Conservation (phyloP, 768 basidiomycete genomes). For the Chalciporus piperatus region DNA sequence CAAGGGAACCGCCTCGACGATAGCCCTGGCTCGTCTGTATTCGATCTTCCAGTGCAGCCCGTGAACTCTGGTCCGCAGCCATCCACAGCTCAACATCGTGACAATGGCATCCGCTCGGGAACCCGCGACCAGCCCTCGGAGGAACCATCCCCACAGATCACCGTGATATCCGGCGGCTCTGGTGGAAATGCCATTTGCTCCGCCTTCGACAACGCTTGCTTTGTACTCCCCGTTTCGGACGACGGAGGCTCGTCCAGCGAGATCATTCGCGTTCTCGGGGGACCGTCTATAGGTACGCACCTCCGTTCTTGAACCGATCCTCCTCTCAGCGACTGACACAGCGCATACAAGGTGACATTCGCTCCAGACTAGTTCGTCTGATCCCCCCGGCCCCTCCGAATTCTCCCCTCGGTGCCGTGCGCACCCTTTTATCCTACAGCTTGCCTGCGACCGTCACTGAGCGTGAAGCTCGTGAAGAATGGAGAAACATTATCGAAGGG, state of each 20-base stretch:
- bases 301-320: conserved; percentile 11
- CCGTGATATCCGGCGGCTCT: conserved; percentile 91
- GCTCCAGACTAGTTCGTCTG: conserved; percentile 84
- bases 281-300: conserved; percentile 72
- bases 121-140: no score
- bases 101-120: conserved; percentile 1
- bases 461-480: conserved; percentile 79
- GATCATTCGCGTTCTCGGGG: conserved; percentile 87
- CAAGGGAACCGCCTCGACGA: conserved; percentile 17
- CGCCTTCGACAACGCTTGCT: conserved; percentile 75
- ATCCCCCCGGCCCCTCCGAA: conserved; percentile 63
- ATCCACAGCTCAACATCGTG: conserved; percentile 14
- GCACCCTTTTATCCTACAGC: conserved; percentile 74
- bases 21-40: conserved; percentile 71
- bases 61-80: conserved; percentile 18
- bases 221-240: conserved; percentile 91
- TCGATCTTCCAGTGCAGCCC: conserved; percentile 62
- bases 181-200: conserved; percentile 90
- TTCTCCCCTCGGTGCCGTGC: conserved; percentile 72
- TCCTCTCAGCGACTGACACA: conserved; percentile 8
- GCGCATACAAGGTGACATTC: conserved; percentile 65
- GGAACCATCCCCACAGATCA: conserved; percentile 44
- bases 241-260: conserved; percentile 95
- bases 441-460: conserved; percentile 68
- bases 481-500: conserved; percentile 92